Base-by-base conservation (phyloP, 345 rosid species). In the Trapa incisa region DNA sequence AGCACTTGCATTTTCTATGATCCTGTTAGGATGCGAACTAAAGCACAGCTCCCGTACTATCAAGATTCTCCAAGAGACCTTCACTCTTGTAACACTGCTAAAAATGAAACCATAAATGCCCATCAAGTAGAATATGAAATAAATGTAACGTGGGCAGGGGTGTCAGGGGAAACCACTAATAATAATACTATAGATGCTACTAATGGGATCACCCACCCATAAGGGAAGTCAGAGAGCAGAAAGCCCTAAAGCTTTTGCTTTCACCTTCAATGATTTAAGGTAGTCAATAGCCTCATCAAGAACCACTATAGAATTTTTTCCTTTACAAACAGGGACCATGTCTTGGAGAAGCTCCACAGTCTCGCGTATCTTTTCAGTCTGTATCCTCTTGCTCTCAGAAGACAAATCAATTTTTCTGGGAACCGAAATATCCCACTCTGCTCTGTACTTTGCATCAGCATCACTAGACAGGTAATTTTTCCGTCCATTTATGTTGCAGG, bases 261-360 rank as follows among this genome's bases (percentile, higher is more conserved):
- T 69, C 37, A 68, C 69, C 71, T 73, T 82, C 73, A 82, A 57
- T 32, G 76, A 77, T 61, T 75, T 75, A 68, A 79, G 70, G 70
- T 79, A 82, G 35, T 57, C 50, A 29, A 79, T 79, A 47, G 85
- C 85, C 67, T 79, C 81, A 42, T 82, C 85, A 5, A 82, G 75
- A 65, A 82, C 69, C n/a, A 37, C 65, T 39, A 71, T 17, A 8
- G 75, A 67, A 54, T 77, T 79, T 73, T 79, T 82, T 35, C 79
- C 81, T 75, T 82, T 73, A 38, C 75, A 67, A 43, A 71, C 72
- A 0, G 81, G 83, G 45, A 82, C 70, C n/a, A 82, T 65, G 71
- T 66, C 74, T 72, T 79, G 79, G 69, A 82, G 65, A 52, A 77
- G 52, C 42, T 70, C 69, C 63, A 64, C 47, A 1, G 33, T 65